Base-by-base conservation (phyloP, 1,284 basidiomycete genomes). In the Ustilago loliicola region DNA sequence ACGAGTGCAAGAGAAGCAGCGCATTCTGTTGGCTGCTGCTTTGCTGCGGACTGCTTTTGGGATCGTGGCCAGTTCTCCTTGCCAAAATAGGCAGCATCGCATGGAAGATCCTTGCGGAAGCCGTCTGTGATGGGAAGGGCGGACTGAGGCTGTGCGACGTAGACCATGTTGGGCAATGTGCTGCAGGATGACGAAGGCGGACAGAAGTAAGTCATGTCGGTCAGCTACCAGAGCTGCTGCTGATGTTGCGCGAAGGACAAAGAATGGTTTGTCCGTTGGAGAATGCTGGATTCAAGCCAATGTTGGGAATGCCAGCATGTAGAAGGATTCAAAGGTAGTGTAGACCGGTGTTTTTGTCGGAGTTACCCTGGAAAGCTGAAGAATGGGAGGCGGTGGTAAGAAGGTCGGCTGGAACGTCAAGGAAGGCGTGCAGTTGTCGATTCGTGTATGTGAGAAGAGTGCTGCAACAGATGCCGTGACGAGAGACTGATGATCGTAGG, bases 61-160 rank as follows among this genome's bases (percentile, higher is more conserved):
- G 62, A 56, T 21, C 72, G 57, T 40, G 72, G 66, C 72, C 72
- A 74, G n/a, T 74, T 74, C 30, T 74, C 62, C 59, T 74, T 74
- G 58, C 66, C 66, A 47, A 66, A 61, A 62, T 69, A 74, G 55
- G 45, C 61, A 47, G 8, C 55, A 15, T 53, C 55, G 38, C 66
- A 51, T 23, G 62, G 42, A 1, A 65, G 21, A 17, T 63, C 52
- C 61, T 72, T 67, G 55, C 27, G 51, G 52, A 72, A 66, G 47
- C 34, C 60, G 25, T 63, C 45, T 21, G 64, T 21, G 19, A 63
- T 38, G 3, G 60, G 56, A 15, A 66, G 47, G 10, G 66, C 66
- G 54, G 66, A 55, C 8, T 50, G 55, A 23, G 66, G 66, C 21
- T 65, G 66, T 9, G 72, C 62, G 29, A 69, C 32, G 57, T 76